phyloP scores from a whole-genome alignment of 495 filamentous ascomycete genomes.

The Talaromyces wortmannii region DNA sequence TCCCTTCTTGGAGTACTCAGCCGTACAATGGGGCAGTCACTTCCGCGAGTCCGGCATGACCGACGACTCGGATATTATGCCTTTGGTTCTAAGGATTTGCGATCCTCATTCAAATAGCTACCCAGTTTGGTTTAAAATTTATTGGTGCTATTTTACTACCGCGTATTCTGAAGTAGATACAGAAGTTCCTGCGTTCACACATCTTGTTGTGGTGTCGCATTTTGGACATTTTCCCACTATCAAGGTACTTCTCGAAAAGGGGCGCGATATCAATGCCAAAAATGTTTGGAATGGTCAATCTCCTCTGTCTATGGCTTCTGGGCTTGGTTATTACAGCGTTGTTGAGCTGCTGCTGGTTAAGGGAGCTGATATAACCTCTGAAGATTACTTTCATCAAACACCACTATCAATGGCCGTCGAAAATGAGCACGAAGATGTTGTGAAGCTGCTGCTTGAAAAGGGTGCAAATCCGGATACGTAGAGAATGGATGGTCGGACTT shows the following conservation, averaged over 20 bases:
- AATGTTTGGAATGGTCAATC: neutral
- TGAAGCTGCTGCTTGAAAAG: constrained; percentile 8
- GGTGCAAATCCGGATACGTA: constrained; percentile 11
- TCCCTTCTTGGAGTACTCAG: constrained; percentile 23
- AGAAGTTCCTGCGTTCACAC: neutral
- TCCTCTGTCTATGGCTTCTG: neutral
- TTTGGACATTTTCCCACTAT: neutral
- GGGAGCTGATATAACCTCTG: constrained; percentile 2
- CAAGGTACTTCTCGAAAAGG: constrained; percentile 12
- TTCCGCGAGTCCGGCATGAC: constrained; percentile 8
- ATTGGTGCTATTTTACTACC: too few relatives aligned
- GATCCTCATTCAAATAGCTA: too few relatives aligned
- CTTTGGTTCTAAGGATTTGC: too few relatives aligned
- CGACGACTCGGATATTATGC: too few relatives aligned
- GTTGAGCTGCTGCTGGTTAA: constrained; percentile 7
- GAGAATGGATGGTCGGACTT: constrained; percentile 9
- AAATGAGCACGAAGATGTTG: constrained; percentile 14
- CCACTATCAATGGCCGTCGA: constrained; percentile 16
- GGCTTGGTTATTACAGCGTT: constrained; percentile 6
- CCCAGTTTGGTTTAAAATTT: too few relatives aligned
- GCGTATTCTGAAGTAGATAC: too few relatives aligned
- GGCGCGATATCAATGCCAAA: constrained; percentile 3
- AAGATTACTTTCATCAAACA: neutral
- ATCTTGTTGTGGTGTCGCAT: neutral
- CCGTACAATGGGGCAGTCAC: constrained; percentile 23